These are phyloP conservation scores for Hirschioporus abietinus DNA, from an alignment of 768 basidiomycete genomes.

Conservation along the genomic window DNA sequence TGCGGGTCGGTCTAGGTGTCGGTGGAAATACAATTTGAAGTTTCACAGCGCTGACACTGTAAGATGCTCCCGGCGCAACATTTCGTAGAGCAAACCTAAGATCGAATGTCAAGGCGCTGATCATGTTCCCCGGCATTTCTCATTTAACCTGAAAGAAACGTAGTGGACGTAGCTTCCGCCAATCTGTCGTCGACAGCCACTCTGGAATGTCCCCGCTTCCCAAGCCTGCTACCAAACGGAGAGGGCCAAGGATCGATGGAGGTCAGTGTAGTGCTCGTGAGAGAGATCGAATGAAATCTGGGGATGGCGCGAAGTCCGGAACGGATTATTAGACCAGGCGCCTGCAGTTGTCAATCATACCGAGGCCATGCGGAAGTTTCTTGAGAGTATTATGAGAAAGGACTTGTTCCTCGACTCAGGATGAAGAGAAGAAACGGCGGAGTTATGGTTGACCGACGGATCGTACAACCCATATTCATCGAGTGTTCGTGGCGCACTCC, in stretches of 20 bases:
- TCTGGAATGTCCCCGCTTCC: neutral
- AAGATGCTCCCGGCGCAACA: neutral
- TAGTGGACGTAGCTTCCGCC: neutral
- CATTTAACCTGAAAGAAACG: neutral
- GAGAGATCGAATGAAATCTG: neutral
- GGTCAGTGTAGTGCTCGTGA: neutral
- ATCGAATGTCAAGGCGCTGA: neutral
- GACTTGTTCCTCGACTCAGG: neutral
- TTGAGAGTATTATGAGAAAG: neutral
- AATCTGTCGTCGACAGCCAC: neutral
- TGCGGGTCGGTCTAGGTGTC: neutral
- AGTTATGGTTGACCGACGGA: neutral
- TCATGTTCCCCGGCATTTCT: neutral
- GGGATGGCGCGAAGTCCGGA: neutral
- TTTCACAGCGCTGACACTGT: neutral
- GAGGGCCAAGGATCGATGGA: neutral
- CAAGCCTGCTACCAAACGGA: neutral
- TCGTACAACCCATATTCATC: neutral
- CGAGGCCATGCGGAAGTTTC: neutral
- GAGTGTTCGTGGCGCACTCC: neutral
- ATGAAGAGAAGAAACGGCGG: neutral
- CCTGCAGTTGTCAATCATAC: neutral
- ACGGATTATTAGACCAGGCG: neutral
- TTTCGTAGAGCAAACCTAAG: neutral
- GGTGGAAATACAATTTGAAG: neutral